Evolutionary conservation across 2,329 filamentous ascomycete species (phyloP).

Genomic region (Aspergillus fumigatus): DNA sequence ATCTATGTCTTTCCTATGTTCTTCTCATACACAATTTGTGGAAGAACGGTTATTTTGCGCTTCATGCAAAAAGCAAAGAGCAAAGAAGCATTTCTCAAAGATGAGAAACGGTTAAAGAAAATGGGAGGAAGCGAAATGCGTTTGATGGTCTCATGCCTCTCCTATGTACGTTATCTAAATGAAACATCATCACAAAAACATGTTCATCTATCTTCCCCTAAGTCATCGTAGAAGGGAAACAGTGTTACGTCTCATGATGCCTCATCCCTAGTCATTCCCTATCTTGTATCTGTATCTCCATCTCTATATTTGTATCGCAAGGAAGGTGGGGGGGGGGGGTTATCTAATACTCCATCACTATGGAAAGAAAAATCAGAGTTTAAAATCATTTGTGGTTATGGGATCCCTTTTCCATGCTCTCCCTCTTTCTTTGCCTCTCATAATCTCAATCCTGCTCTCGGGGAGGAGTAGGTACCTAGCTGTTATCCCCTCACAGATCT

Average conservation of each 20-base stretch:
- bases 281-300: background rate
- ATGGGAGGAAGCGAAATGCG: constrained; percentile 3
- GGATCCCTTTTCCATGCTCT: no score
- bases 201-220: no score
- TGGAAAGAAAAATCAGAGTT: background rate
- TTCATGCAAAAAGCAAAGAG: constrained; percentile 2
- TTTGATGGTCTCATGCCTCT: constrained; percentile 12
- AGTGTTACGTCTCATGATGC: background rate
- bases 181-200: background rate
- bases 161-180: constrained; percentile 8
- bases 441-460: no score
- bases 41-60: background rate
- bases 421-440: no score
- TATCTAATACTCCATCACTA: background rate
- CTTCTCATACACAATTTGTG: background rate
- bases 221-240: background rate
- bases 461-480: no score
- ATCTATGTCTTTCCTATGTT: constrained; percentile 11
- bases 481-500: background rate
- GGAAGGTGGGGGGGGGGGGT: background rate
- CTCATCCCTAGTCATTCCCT: no score
- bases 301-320: background rate
- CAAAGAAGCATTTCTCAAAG: background rate
- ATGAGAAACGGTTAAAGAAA: background rate
- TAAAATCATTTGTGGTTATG: no score